Evolutionary conservation across 192 early-diverging fungal species (phyloP).

Genomic region (Linnemannia zychae): DNA sequence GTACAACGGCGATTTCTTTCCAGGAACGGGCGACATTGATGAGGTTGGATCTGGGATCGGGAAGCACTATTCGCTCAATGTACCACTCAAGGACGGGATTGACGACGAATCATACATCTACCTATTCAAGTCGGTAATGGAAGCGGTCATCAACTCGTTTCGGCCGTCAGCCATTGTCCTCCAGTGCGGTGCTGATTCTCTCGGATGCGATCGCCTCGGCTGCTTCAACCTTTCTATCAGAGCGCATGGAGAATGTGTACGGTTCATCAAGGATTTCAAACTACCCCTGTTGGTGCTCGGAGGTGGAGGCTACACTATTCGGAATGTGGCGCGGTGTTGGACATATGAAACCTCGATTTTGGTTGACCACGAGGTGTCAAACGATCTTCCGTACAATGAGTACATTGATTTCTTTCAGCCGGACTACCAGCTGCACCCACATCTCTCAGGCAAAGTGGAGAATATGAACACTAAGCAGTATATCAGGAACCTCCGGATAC

Average conservation of each 20-base stretch:
- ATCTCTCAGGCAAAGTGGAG: conserved; percentile 82
- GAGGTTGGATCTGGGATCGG: conserved; percentile 87
- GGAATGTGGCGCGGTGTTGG: conserved; percentile 96
- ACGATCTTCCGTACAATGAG: conserved; percentile 79
- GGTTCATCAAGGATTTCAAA: conserved; percentile 85
- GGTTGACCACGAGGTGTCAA: conserved; percentile 78
- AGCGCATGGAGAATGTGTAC: conserved; percentile 85
- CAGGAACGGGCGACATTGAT: conserved; percentile 85
- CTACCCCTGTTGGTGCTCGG: conserved; percentile 86
- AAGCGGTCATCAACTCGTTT: conserved; percentile 77
- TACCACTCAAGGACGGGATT: conserved; percentile 89
- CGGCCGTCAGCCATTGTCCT: conserved; percentile 88
- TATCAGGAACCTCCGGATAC: conserved; percentile 75
- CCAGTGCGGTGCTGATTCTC: conserved; percentile 87
- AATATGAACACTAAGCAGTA: conserved; percentile 93
- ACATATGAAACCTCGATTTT: conserved; percentile 92
- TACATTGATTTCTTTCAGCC: conserved; percentile 90
- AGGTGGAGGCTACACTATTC: conserved; percentile 93
- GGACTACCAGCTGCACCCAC: conserved; percentile 91
- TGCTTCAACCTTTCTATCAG: conserved; percentile 68
- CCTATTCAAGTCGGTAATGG: conserved; percentile 83
- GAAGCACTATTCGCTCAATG: conserved; percentile 89
- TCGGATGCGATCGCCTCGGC: conserved; percentile 67
- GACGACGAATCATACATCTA: conserved; percentile 87
- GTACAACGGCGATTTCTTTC: conserved; percentile 94